Conservation (phyloP, 176 grass and related monocot species). For the Phoenix dactylifera region DNA sequence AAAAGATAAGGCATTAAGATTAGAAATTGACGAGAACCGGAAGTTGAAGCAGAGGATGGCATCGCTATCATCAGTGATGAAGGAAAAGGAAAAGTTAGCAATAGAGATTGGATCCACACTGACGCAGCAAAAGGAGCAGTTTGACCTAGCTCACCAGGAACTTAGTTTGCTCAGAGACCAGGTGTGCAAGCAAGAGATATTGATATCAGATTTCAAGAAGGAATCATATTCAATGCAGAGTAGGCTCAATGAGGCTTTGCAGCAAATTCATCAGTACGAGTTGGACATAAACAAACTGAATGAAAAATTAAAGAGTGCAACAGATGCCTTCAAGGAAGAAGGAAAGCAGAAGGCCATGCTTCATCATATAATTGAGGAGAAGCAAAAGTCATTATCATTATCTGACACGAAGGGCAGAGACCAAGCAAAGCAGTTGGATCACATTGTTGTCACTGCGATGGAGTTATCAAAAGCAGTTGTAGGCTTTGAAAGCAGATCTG, state of each 20-base stretch:
- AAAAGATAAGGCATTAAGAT: conserved; percentile 35
- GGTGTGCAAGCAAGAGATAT: conserved; percentile 34
- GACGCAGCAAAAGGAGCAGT: conserved; percentile 56
- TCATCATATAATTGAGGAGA: conserved; percentile 35
- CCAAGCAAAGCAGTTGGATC: conserved; percentile 26
- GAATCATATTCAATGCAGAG: conserved; percentile 49
- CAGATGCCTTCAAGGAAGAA: conserved; percentile 37
- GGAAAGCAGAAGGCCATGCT: conserved; percentile 50
- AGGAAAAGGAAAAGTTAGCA: conserved; percentile 50
- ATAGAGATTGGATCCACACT: conserved; percentile 41
- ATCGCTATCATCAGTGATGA: conserved; percentile 13
- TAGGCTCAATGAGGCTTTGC: conserved; percentile 47
- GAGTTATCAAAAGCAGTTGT: conserved; percentile 33
- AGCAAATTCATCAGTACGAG: conserved; percentile 42
- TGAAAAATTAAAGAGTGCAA: conserved; percentile 32
- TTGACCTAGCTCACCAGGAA: conserved; percentile 48
- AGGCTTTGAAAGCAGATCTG: conserved; percentile 50
- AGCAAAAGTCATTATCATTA: conserved; percentile 30
- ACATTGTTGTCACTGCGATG: conserved; percentile 25
- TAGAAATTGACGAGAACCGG: conserved; percentile 39
- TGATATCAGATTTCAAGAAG: conserved; percentile 44
- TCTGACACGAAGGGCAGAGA: conserved; percentile 16
- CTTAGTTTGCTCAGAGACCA: conserved; percentile 54
- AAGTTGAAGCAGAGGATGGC: conserved; percentile 40
- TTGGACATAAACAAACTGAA: conserved; percentile 37